Evolutionary conservation across 2,329 filamentous ascomycete genomes (phyloP), one percentile per base, ranked within the genome.

Genomic region (Ophiostoma populinum): DNA sequence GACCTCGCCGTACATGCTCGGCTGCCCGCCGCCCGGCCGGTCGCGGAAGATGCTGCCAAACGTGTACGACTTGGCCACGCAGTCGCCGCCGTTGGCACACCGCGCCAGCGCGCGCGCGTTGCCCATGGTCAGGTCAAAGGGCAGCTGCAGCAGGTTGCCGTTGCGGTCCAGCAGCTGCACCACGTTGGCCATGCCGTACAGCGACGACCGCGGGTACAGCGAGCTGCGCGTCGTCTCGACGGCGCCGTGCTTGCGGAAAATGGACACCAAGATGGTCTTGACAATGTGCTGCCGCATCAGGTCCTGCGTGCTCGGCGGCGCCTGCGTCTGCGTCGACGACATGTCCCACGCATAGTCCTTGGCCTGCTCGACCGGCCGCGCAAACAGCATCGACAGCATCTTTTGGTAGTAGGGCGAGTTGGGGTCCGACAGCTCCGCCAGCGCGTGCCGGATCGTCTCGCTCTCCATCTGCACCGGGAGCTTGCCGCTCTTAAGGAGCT

Each of bases 401-500:
- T 92, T 87, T 40, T 80, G 70, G 51, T 92, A 92, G 50, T 93
- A 87, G 0, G 82, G 80, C 4, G 86, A 93, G 42, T 69, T 76
- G 0, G 81, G 75, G 49, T 93, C 81, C 0, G 79, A 77, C 17
- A 95, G 56, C 17, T 81, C 79, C 38, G 80, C 78, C 32, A 95
- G 67, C 3, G 82, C 81, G 42, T 83, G 74, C 40, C 81, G 72
- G 41, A 93, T 85, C 1, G 80, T 83, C 53, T 94, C 87, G 48
- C 87, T 86, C 53, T 94, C 86, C 56, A 93, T 82, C 49, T 90
- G 82, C 7, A 93, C 69, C 0, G 90, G 90, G 5, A 98, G 65
- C 48, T 85, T 85, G 15, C 82, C 82, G 47, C 80, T 86, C 42
- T 81, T 76, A 2, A 95, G 61, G 9, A 98, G 68, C 40, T 93